phyloP scores from a whole-genome alignment of 1,284 basidiomycete species.

The Xerocomus amazonicus region DNA sequence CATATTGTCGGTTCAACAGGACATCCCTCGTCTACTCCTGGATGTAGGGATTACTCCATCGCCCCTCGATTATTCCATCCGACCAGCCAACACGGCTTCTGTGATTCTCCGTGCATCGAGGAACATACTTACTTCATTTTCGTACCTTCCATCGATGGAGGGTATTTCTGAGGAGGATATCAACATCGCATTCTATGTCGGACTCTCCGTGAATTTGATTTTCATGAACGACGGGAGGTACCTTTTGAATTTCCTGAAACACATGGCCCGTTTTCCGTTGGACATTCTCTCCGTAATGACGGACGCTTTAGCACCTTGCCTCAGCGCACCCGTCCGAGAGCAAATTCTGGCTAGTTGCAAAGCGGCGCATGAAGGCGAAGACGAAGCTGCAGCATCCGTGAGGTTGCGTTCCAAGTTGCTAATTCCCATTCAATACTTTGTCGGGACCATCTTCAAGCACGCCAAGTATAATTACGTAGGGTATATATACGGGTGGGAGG shows the following conservation, averaged over 20 bases:
- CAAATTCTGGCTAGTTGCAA: conserved; percentile 26
- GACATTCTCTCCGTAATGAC: conserved; percentile 31
- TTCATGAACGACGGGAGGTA: conserved; percentile 29
- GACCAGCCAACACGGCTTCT: conserved; percentile 33
- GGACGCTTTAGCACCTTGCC: conserved; percentile 23
- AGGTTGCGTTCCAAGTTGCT: conserved; percentile 26
- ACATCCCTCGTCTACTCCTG: conserved; percentile 32
- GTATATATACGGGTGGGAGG: conserved; percentile 54
- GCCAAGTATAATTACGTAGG: conserved; percentile 41
- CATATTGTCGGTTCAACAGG: conserved; percentile 33
- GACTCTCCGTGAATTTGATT: conserved; percentile 31
- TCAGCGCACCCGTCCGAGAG: conserved; percentile 20
- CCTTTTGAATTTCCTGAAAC: conserved; percentile 29
- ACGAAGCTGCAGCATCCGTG: conserved; percentile 28
- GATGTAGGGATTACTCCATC: conserved; percentile 28
- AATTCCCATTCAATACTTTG: conserved; percentile 40
- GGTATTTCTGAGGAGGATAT: conserved; percentile 26
- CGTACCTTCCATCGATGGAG: conserved; percentile 16
- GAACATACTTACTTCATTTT: conserved; percentile 37
- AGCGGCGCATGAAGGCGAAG: conserved; percentile 33
- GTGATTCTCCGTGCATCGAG: conserved; percentile 43
- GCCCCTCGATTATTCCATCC: conserved; percentile 22
- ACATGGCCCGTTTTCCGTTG: conserved; percentile 31
- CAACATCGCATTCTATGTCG: conserved; percentile 33
- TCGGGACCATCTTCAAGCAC: conserved; percentile 52